Percentiles rank a stretch among this genome's conserved stretches.
These are phyloP conservation scores for Dacryopinax primogenitus DNA, from an alignment of 768 basidiomycete genomes.

Conservation along the genomic window DNA sequence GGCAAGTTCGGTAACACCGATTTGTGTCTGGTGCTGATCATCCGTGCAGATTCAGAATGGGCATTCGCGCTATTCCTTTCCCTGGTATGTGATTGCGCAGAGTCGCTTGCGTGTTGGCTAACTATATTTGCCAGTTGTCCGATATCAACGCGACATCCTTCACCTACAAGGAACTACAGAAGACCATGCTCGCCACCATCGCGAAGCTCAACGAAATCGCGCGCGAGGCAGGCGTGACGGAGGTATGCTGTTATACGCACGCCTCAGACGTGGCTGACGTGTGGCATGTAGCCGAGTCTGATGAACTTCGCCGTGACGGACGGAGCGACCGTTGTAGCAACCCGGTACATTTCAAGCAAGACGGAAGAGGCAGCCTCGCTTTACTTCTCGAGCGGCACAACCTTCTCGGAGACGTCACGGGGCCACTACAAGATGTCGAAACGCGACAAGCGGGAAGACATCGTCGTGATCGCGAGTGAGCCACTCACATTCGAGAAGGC, in stretches of 20 bases:
- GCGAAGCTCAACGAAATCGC: conserved; percentile 60
- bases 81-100: conserved; percentile 38
- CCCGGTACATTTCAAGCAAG: conserved; percentile 85
- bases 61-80: conserved; percentile 86
- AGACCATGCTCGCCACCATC: conserved; percentile 85
- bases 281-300: conserved; percentile 52
- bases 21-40: not conserved
- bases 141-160: conserved; percentile 67
- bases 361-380: conserved; percentile 87
- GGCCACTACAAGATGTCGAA: conserved; percentile 94
- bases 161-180: conserved; percentile 53
- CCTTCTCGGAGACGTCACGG: conserved; percentile 77
- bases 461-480: conserved; percentile 90
- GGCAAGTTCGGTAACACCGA: conserved; percentile 34
- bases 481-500: conserved; percentile 95
- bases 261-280: not conserved
- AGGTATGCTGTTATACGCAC: conserved; percentile 34
- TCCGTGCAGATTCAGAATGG: conserved; percentile 77
- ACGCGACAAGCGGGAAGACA: conserved; percentile 87
- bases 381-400: conserved; percentile 93
- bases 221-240: conserved; percentile 56
- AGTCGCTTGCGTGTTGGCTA: not conserved
- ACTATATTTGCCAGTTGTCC: conserved; percentile 45
- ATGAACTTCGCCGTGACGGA: conserved; percentile 97
- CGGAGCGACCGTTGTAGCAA: conserved; percentile 84